Evolutionary conservation across 257 asterid genomes (phyloP), one percentile per base, ranked within the genome.

Genomic region (Ballota nigra): DNA sequence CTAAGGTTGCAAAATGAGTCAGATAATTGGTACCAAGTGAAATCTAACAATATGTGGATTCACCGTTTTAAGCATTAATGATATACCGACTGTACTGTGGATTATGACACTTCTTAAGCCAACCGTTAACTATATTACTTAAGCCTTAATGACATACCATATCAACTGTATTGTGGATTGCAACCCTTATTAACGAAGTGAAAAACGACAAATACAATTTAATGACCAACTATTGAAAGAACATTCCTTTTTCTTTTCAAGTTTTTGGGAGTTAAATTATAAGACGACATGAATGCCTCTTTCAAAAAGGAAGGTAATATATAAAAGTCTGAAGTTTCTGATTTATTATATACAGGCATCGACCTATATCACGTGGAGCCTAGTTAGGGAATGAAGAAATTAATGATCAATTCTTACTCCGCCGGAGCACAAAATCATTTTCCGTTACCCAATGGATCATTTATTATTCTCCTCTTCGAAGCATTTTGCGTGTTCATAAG

Each of bases 221-320:
- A 10, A 18, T 64, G 38, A 57, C 26, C 20, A 20, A 56, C 20
- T 20, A 43, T 57, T 31, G 45, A 29, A 56, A 8, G 58, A 55
- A 19, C 67, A 64, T 38, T 49, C 43, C 52, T 19, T 7, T 29
- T 16, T 2, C 22, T 5, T 43, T 65, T 49, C 53, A 29, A 31
- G 61, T 45, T 57, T 47, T 65, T 19, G 33, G 12, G 20, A 56
- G 24, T 29, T 16, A 10, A 36, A 63, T 28, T 71, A 15, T 34
- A 63, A 24, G 56, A 71, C 13, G 53, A 41, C 63, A 73, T 38
- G 69, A 66, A 49, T 22, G 70, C 51, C 57, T 31, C 38, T 65
- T 74, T 28, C 9, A 41, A 63, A 18, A 41, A 12, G 52, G 61
- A 15, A 56, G 34, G 6, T 26, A 66, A 43, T 8, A 31, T 13